Conservation (phyloP, 805 yeast genomes). For the Candida sithepensis region DNA sequence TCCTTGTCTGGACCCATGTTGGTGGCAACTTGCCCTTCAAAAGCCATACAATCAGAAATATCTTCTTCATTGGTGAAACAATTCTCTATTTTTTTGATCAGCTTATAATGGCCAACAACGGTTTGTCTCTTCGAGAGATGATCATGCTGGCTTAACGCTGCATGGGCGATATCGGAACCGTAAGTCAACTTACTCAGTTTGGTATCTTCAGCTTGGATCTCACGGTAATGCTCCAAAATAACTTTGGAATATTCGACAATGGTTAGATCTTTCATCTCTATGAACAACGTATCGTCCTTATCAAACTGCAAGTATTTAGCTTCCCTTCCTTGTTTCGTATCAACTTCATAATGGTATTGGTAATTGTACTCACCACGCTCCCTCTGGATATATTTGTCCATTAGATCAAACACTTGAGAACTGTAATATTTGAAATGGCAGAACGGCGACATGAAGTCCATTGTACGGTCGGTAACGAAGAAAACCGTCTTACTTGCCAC, state of each 20-base stretch:
- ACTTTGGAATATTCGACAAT: constrained; percentile 25
- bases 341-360: constrained; percentile 24
- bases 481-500: constrained; percentile 50
- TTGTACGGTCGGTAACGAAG: constrained; percentile 74
- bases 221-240: constrained; percentile 20
- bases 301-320: constrained; percentile 24
- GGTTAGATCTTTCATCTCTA: constrained; percentile 23
- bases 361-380: constrained; percentile 25
- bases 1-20: constrained; percentile 64
- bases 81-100: constrained; percentile 55
- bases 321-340: constrained; percentile 26
- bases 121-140: constrained; percentile 21
- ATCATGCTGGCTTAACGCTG: constrained; percentile 25
- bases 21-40: constrained; percentile 80
- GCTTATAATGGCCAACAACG: constrained; percentile 27
- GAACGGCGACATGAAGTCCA: constrained; percentile 80
- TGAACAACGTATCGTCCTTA: constrained; percentile 24
- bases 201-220: constrained; percentile 23
- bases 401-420: constrained; percentile 82
- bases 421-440: constrained; percentile 89
- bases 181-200: constrained; percentile 23
- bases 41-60: constrained; percentile 59
- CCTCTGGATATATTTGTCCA: constrained; percentile 24
- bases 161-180: constrained; percentile 28
- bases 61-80: constrained; percentile 39